Conservation (phyloP, 148 eudicot genomes). For the Diospyros kaki region DNA sequence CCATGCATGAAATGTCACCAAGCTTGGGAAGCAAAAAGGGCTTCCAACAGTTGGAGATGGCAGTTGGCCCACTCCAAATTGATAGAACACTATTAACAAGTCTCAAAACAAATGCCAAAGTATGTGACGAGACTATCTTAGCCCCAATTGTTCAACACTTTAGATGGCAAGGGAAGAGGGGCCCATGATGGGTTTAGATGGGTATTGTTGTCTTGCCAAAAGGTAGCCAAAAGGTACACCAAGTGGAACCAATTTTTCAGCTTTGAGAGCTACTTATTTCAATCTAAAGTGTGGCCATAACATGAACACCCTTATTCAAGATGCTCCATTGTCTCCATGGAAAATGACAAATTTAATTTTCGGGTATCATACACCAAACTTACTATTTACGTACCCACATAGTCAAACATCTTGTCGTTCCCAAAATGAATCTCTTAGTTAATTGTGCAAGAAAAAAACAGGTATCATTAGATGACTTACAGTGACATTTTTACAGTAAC, state of each 20-base stretch:
- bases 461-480: too few relatives aligned
- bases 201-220: constrained; percentile 5
- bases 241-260: not conserved
- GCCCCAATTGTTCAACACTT: not conserved
- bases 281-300: not conserved
- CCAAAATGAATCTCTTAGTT: too few relatives aligned
- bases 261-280: not conserved
- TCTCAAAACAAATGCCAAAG: not conserved
- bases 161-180: not conserved
- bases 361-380: not conserved
- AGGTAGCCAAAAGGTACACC: constrained; percentile 8
- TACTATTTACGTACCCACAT: not conserved
- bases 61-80: not conserved
- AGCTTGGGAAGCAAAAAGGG: not conserved
- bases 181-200: not conserved
- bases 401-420: not conserved
- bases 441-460: not conserved
- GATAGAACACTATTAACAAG: not conserved
- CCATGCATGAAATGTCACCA: constrained; percentile 10
- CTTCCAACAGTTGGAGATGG: not conserved
- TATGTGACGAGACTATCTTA: not conserved
- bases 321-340: not conserved
- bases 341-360: not conserved
- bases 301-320: not conserved
- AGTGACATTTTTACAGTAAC: too few relatives aligned